These are phyloP conservation scores for Eucalyptus sideroxylon DNA, from an alignment of 345 rosid species.

Conservation along the genomic window DNA sequence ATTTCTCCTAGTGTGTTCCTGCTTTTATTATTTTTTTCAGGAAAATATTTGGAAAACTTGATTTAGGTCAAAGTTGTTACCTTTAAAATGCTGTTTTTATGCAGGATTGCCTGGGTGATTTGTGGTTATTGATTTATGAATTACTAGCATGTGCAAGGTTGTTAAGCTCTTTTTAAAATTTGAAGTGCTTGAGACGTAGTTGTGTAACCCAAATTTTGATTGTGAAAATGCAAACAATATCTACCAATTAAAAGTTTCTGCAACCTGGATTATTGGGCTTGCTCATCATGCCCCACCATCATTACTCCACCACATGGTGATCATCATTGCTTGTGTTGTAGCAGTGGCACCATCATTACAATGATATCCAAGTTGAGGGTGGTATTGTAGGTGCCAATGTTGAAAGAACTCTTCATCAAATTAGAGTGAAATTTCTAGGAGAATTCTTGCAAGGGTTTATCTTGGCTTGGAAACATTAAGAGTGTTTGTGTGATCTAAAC, in stretches of 20 bases:
- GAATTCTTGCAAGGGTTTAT: not conserved
- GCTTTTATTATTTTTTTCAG: not conserved
- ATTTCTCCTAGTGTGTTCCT: not conserved
- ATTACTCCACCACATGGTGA: not conserved
- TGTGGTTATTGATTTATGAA: not conserved
- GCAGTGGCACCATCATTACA: not conserved
- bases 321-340: not conserved
- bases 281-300: not conserved
- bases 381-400: not conserved
- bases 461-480: not conserved
- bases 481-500: not conserved
- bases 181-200: not conserved
- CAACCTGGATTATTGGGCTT: not conserved
- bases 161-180: not conserved
- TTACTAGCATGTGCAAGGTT: not conserved
- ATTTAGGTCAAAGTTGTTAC: not conserved
- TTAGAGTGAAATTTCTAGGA: not conserved
- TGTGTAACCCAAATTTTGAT: not conserved
- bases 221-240: not conserved
- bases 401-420: not conserved
- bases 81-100: not conserved
- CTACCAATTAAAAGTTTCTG: not conserved
- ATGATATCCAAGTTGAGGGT: not conserved
- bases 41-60: not conserved
- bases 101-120: not conserved